Evolutionary conservation across 768 basidiomycete species (phyloP), one percentile per base, ranked within the genome.

Genomic region (Serendipita vermifera): DNA sequence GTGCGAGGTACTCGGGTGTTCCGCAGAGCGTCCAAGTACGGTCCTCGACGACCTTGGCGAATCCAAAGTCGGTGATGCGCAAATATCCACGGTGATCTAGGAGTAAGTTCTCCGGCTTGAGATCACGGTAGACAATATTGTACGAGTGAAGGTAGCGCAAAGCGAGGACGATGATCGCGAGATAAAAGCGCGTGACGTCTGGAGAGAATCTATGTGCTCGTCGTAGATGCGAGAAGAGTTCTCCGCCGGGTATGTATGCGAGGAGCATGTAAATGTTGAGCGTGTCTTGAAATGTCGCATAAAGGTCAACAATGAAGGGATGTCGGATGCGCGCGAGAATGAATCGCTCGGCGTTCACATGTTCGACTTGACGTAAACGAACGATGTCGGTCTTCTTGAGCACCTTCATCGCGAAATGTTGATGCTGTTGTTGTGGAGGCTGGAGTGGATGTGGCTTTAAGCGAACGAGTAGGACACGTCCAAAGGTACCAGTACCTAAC

Each of bases 41-140:
- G 67, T 97, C 94, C 61, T 93, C 89, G 38, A 98, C 92, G 56
- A 92, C 82, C 69, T 98, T 98, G 33, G 96, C 91, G 67, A 99
- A 98, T 3, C 94, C 94, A 68, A 97, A 99, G 71, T 99, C 96
- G 20, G 93, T 94, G 58, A 98, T 80, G 32, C 90, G 87, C 60
- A 94, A 78, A 65, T 98, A 97, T 3, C 96, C 96, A 35, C 84
- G 80, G 20, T 87, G 81, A 66, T 96, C 96, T 55, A 99, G 75
- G 35, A 99, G 79, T n/a, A 99, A 80, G 64, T 99, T 99, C 70
- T 99, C 96, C 14, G 96, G 96, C 69, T 99, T 98, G 62, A 99
- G 79, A 70, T 98, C 94, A 39, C 94, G 89, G 70, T 98, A 98
- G 64, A 98, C 90, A 69, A 99, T 94, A 73, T 97, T 92, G 71